A percentile compares a stretch with the other conserved stretches of the same genome.
These are phyloP conservation scores for Vigna radiata DNA, from an alignment of 306 rosid species.

Conservation along the genomic window DNA sequence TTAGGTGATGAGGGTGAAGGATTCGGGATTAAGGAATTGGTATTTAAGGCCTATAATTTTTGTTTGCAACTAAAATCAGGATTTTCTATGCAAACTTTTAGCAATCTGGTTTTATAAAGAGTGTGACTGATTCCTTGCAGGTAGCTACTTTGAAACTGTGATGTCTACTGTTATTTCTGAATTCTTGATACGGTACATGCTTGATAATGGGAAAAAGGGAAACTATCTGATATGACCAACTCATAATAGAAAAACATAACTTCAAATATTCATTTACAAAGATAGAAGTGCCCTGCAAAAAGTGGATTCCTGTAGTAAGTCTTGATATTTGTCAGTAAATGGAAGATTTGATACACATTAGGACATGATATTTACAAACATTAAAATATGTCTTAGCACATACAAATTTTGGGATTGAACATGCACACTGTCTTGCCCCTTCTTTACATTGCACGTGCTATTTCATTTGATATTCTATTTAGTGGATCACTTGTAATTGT, in stretches of 20 bases:
- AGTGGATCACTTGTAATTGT: neutral
- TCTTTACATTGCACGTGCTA: slow-evolving; percentile 7
- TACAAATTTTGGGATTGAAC: slow-evolving; percentile 11
- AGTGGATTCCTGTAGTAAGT: slow-evolving; percentile 8
- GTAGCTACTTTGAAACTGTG: slow-evolving; percentile 29
- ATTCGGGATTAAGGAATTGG: slow-evolving; percentile 13
- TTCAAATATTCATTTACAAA: slow-evolving; percentile 5
- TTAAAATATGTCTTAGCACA: neutral
- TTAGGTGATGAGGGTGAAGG: slow-evolving; percentile 2
- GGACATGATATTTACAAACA: neutral
- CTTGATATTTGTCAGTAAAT: slow-evolving; percentile 16
- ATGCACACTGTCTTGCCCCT: neutral
- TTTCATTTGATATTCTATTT: neutral
- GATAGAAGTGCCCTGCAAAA: slow-evolving; percentile 5
- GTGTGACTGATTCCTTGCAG: neutral
- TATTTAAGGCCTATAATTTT: slow-evolving; percentile 24
- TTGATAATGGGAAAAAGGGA: slow-evolving; percentile 19
- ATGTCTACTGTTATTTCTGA: slow-evolving; percentile 1
- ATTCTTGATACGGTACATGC: slow-evolving; percentile 2
- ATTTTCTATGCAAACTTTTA: slow-evolving; percentile 16
- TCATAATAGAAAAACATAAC: neutral
- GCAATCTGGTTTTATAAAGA: slow-evolving; percentile 16
- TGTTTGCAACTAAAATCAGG: slow-evolving; percentile 2
- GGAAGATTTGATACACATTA: slow-evolving; percentile 1
- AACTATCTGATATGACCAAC: neutral